These are phyloP conservation scores for Claviceps sp. DNA, from an alignment of 2,329 filamentous ascomycete species.

Conservation along the genomic window DNA sequence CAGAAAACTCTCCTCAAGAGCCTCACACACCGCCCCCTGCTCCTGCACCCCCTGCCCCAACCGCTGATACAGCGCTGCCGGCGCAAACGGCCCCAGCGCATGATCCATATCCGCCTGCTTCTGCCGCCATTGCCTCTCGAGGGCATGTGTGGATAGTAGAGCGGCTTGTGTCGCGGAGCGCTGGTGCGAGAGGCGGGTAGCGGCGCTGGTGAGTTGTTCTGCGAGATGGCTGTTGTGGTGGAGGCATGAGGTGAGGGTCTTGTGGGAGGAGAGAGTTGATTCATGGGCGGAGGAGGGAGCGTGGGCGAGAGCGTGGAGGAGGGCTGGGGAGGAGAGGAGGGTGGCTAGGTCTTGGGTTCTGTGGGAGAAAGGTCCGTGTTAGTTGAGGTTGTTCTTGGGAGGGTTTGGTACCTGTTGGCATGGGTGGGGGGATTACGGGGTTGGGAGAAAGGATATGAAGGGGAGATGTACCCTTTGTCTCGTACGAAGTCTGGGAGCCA, in stretches of 20 bases:
- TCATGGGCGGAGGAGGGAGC: conserved; percentile 55
- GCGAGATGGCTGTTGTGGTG: conserved; percentile 61
- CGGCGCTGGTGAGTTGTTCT: conserved; percentile 44
- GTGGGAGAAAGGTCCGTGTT: conserved; percentile 19
- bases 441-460: too few species aligned
- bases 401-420: too few species aligned
- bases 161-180: conserved; percentile 66
- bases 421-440: too few species aligned
- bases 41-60: conserved; percentile 65
- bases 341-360: conserved; percentile 65
- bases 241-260: conserved; percentile 51
- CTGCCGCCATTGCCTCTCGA: conserved; percentile 84
- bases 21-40: conserved; percentile 67
- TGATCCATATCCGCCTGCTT: conserved; percentile 84
- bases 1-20: conserved; percentile 86
- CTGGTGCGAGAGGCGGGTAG: conserved; percentile 42
- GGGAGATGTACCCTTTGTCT: conserved; percentile 62
- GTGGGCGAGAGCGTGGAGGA: conserved; percentile 65
- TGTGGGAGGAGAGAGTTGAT: conserved; percentile 52
- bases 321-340: conserved; percentile 47
- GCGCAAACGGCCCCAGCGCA: conserved; percentile 72
- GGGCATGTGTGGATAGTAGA: conserved; percentile 66
- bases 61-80: conserved; percentile 73
- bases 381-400: conserved; percentile 3
- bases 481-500: conserved; percentile 69